Percentiles rank a stretch among this genome's conserved stretches.
Evolutionary conservation across 2,329 filamentous ascomycete genomes (phyloP).

Genomic region (Pestalotiopsis sp.): DNA sequence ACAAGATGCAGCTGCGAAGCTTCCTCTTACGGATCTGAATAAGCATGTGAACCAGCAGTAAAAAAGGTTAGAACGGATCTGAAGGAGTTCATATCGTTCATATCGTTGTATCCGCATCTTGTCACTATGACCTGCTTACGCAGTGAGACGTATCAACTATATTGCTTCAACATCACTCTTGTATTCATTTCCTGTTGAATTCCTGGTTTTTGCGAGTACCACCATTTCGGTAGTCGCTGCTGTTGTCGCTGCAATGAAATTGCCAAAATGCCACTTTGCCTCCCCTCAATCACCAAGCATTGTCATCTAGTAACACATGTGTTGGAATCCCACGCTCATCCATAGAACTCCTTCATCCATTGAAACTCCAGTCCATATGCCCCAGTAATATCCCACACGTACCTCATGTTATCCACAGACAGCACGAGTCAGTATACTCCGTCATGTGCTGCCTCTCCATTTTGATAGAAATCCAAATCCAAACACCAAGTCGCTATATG

Average conservation of each 20-base stretch:
- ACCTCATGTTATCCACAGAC: background rate
- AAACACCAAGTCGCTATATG: background rate
- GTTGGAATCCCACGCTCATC: background rate
- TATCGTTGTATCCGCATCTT: too few relatives aligned
- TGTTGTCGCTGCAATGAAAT: background rate
- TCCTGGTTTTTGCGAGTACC: background rate
- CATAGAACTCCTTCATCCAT: background rate
- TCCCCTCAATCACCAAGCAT: background rate
- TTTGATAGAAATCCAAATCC: background rate
- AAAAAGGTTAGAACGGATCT: too few relatives aligned
- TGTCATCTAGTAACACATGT: background rate
- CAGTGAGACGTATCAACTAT: too few relatives aligned
- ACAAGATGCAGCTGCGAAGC: background rate
- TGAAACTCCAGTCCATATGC: background rate
- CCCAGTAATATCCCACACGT: background rate
- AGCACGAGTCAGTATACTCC: background rate
- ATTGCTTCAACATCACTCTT: background rate
- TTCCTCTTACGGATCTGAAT: background rate
- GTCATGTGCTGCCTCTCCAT: background rate
- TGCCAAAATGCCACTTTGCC: background rate
- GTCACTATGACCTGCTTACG: too few relatives aligned
- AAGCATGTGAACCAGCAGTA: too few relatives aligned
- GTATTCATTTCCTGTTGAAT: background rate
- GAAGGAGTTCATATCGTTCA: too few relatives aligned
- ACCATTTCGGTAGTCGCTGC: background rate